phyloP scores from a whole-genome alignment of 192 early-diverging fungal species.

The Backusella australiensis region DNA sequence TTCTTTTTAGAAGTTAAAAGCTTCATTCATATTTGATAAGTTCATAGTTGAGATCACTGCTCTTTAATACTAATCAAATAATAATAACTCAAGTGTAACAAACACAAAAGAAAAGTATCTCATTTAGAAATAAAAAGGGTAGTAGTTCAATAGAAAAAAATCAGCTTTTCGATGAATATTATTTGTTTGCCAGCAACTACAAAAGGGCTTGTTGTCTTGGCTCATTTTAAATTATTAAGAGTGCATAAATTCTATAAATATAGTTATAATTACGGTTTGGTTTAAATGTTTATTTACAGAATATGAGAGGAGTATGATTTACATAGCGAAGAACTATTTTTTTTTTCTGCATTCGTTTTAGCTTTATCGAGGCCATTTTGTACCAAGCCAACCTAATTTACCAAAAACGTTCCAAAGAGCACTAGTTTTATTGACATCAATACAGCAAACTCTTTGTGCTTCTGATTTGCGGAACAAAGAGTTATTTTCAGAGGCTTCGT shows the following conservation, averaged over 20 bases:
- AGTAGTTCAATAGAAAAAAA: neutral
- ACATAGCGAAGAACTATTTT: neutral
- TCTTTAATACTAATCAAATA: neutral
- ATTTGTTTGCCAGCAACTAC: neutral
- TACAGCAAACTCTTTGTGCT: constrained; percentile 75
- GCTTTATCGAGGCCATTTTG: constrained; percentile 24
- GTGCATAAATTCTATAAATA: neutral
- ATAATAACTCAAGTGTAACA: neutral
- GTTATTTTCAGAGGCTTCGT: constrained; percentile 20
- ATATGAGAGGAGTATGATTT: neutral
- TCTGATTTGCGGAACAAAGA: constrained; percentile 73
- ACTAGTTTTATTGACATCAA: constrained; percentile 85
- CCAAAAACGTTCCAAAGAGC: constrained; percentile 79
- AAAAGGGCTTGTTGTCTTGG: neutral
- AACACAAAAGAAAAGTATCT: neutral
- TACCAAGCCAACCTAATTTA: constrained; percentile 67
- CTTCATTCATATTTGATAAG: neutral
- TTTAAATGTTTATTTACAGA: constrained; percentile 5
- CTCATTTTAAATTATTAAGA: neutral
- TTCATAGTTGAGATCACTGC: neutral
- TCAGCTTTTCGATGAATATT: neutral
- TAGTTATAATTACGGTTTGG: neutral
- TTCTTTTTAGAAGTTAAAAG: neutral
- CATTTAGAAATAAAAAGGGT: neutral
- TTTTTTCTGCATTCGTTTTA: constrained; percentile 7